Percentiles rank a stretch among this genome's conserved stretches.
phyloP scores from a whole-genome alignment of 306 rosid species.

The Rosa persica region DNA sequence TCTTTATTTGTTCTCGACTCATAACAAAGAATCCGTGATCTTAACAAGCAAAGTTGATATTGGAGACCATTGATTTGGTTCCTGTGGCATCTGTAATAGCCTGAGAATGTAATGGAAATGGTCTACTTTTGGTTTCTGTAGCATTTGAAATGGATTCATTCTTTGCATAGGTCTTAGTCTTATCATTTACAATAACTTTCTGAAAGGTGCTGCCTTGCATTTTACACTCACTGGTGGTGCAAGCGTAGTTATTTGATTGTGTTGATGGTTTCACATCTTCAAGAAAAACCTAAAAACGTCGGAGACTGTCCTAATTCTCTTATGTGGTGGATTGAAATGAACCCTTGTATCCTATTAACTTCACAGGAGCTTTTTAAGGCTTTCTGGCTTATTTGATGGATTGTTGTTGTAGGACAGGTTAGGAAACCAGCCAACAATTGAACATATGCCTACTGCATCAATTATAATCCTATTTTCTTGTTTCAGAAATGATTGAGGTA shows the following conservation, averaged over 20 bases:
- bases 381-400: neutral
- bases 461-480: constrained; percentile 1
- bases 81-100: too few species aligned
- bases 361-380: too few species aligned
- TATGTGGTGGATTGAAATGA: neutral
- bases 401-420: neutral
- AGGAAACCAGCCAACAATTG: neutral
- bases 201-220: too few species aligned
- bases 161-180: neutral
- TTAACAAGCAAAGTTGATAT: neutral
- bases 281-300: too few species aligned
- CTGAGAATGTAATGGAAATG: neutral
- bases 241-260: too few species aligned
- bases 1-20: neutral
- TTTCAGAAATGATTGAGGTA: constrained; percentile 46
- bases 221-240: too few species aligned
- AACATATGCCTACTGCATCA: neutral
- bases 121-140: neutral
- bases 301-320: too few species aligned
- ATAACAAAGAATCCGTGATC: neutral
- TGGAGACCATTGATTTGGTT: neutral
- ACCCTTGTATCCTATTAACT: too few species aligned
- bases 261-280: too few species aligned
- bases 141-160: too few species aligned
- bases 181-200: too few species aligned